Base-by-base conservation (phyloP, 129 eudicot genomes). In the Centaurea solstitialis region DNA sequence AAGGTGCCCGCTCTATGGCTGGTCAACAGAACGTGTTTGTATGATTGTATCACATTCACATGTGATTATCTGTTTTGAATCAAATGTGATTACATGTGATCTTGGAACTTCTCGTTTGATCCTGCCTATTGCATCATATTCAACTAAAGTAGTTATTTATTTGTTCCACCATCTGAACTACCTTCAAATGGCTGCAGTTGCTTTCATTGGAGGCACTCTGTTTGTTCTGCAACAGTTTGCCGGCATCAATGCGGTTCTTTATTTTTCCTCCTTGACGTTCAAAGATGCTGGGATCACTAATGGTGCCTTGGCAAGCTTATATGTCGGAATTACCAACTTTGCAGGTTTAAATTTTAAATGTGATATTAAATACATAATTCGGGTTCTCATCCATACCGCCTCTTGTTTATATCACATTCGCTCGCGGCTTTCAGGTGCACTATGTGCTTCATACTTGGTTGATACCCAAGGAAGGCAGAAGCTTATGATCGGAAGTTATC, bases 191-290 rank as follows among this genome's bases (percentile, higher is more conserved):
- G 9, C 80, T 88, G 91, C 89, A 93, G 98, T 89, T 85, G 97
- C 98, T 7, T 83, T 85, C 35, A 85, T 89, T 73, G 98, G 98
- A 89, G 97, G 97, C 59, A 73, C 90, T 23, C 90, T 93, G 43
- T 93, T 93, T 70, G 82, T 89, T 38, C 92, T 93, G 72, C 98
- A 93, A 67, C 98, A 93, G 82, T 89, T 93, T 76, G 91, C 98
- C 68, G 98, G 98, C 57, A 91, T 93, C 78, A 93, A 93, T 80
- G 98, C 94, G 50, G 94, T 93, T 85, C 97, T 93, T 65, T 93
- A 93, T 76, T 93, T 91, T 80, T 91, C 98, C 28, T 93, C 98
- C 13, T 87, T 93, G 84, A 91, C 94, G 79, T 93, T 93, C 76
- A 79, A 83, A 84, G 97, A 91, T 78, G 97, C 89, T 77, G 98